Conservation (phyloP, 495 filamentous ascomycete species). For the Aspergillus avenaceus region DNA sequence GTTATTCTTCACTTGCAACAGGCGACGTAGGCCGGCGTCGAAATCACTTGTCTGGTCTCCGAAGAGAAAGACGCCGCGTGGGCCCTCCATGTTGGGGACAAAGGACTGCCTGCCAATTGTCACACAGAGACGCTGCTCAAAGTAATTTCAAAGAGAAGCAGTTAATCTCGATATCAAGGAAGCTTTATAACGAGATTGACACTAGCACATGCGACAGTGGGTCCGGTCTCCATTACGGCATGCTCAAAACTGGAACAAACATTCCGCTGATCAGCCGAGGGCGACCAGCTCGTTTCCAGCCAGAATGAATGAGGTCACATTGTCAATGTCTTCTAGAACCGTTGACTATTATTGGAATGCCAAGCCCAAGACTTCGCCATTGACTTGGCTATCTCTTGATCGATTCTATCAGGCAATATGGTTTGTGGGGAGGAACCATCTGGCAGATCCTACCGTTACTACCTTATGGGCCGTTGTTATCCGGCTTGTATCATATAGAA, state of each 20-base stretch:
- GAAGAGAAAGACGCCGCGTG: constrained; percentile 51
- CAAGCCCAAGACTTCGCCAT: too few species aligned
- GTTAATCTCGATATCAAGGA: constrained; percentile 2
- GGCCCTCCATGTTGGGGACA: constrained; percentile 25
- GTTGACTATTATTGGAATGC: neutral
- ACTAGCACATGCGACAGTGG: constrained; percentile 3
- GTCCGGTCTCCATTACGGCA: constrained; percentile 6
- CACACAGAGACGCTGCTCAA: neutral
- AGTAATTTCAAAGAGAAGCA: neutral
- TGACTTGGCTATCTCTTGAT: neutral
- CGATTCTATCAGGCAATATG: neutral
- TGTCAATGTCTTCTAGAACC: neutral
- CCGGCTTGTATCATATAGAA: neutral
- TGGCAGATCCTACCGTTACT: constrained; percentile 10
- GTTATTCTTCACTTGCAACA: constrained; percentile 62
- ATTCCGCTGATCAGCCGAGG: constrained; percentile 7
- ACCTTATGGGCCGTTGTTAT: neutral
- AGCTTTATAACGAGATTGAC: constrained; percentile 11
- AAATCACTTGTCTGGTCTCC: constrained; percentile 79
- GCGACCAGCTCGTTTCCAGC: neutral
- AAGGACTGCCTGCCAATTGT: constrained; percentile 1
- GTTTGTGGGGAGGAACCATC: neutral
- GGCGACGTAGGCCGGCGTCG: constrained; percentile 58
- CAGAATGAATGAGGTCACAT: constrained; percentile 11
- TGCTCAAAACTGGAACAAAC: constrained; percentile 3